Evolutionary conservation across 352 stramenopile species (phyloP).

Genomic region (Globisporangium alternatum): DNA sequence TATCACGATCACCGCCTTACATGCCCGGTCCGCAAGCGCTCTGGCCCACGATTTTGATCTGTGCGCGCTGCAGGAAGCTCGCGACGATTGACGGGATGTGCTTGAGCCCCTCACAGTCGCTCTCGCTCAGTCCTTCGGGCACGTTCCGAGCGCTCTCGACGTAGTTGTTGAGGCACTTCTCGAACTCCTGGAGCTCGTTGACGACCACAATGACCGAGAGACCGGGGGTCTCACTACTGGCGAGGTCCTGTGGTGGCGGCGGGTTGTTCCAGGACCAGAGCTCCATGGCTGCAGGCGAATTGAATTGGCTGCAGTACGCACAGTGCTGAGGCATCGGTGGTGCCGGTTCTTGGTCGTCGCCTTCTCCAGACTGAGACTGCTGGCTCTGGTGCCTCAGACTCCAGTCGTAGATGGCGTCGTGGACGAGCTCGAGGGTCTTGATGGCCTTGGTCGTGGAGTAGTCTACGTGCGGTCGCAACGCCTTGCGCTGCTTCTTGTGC

Average conservation of each 20-base stretch:
- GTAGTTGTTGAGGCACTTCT: slow-evolving; percentile 7
- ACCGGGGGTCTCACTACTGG: not conserved
- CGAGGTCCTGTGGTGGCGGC: not conserved
- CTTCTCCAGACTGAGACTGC: not conserved
- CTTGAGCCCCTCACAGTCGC: not conserved
- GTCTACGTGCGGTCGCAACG: not conserved
- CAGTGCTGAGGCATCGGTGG: not conserved
- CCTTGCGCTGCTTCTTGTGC: not conserved
- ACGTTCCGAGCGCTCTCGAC: slow-evolving; percentile 4
- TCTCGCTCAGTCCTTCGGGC: not conserved
- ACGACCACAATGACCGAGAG: not conserved
- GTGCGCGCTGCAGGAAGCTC: slow-evolving; percentile 1
- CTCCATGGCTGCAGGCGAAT: slow-evolving; percentile 3
- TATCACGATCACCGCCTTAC: too few relatives aligned
- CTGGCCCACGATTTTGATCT: not conserved
- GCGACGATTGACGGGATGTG: slow-evolving; percentile 11
- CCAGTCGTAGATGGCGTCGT: not conserved
- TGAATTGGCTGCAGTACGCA: slow-evolving; percentile 9
- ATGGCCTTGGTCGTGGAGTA: not conserved
- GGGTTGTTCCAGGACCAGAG: not conserved
- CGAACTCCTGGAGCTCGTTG: not conserved
- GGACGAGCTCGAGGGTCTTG: not conserved
- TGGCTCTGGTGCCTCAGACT: not conserved
- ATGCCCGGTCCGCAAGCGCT: not conserved
- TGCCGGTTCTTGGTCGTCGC: not conserved